These are phyloP conservation scores for Phytopythium cucurbitacearum DNA, from an alignment of 352 stramenopile species.

Conservation along the genomic window DNA sequence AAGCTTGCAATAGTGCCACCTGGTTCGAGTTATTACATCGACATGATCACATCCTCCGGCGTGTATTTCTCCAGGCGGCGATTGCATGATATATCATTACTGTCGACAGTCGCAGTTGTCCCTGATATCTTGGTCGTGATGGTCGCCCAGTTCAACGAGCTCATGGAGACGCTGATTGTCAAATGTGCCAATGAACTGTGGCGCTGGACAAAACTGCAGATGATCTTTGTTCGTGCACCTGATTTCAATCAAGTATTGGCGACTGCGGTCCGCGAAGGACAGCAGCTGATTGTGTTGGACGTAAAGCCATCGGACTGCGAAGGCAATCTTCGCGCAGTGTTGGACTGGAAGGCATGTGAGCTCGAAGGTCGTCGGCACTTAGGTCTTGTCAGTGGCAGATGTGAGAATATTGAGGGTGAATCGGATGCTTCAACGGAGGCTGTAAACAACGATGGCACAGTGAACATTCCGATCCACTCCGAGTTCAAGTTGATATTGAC, in stretches of 20 bases:
- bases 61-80: conserved; percentile 36
- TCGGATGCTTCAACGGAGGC: no score
- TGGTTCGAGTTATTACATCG: not conserved
- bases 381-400: conserved; percentile 1
- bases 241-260: conserved; percentile 31
- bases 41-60: conserved; percentile 1
- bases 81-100: conserved; percentile 36
- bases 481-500: conserved; percentile 43
- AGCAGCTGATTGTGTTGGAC: conserved; percentile 59
- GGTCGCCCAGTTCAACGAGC: conserved; percentile 31
- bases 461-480: conserved; percentile 23
- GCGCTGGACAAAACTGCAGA: conserved; percentile 39
- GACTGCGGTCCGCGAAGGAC: conserved; percentile 32
- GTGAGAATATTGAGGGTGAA: no score
- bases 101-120: conserved; percentile 24
- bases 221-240: conserved; percentile 25
- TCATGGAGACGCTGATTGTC: conserved; percentile 41
- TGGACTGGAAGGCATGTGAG: conserved; percentile 18
- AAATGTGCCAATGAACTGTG: conserved; percentile 32
- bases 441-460: not conserved
- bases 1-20: no score
- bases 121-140: conserved; percentile 28
- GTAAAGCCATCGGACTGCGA: conserved; percentile 36
- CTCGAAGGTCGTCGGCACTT: conserved; percentile 21
- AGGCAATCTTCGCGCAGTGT: conserved; percentile 11